Base-by-base conservation (phyloP, 352 stramenopile genomes). In the Pythium phragmitis region DNA sequence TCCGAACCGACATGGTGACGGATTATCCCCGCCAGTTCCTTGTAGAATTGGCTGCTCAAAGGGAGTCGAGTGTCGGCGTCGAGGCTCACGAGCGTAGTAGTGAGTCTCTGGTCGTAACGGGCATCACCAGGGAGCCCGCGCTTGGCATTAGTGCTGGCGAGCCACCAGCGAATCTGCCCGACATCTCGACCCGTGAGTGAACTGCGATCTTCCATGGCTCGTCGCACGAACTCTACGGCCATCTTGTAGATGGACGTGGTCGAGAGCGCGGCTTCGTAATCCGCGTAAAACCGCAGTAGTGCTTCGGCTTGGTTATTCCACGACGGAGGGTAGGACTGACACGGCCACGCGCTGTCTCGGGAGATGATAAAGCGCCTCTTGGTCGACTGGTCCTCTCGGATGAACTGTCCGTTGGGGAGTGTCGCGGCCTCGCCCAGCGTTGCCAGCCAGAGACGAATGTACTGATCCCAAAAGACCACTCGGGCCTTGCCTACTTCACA, bases 111-210 rank as follows among this genome's bases (percentile, higher is more conserved):
- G 3, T 45, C 14, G 48, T 68, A 64, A 2, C 21, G 33, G 4
- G 23, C 11, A 12, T 54, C 55, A 19, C 23, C 46, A 17, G 58
- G 58, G 16, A 62, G 34, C 6, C 65, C 65, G 14, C 65, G 65
- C 42, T 63, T 62, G n/a, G 36, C 41, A 26, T 58, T 57, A 17
- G 52, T 45, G 0, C 34, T 43, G 1, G 65, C 65, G 21, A 71
- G 28, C 0, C 53, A 49, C 9, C 42, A 64, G 13, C 65, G 52
- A 19, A 71, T 60, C 33, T 39, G 47, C 4, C 41, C 43, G 3
- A 71, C 53, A 16, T 71, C 65, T 2, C 16, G 16, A 19, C 58
- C 58, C n/a, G 52, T 68, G 26, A 71, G 21, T 16, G 52, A 30
- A 2, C 39, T 19, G 0, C 57, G 46, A 17, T 65, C 65, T n/a